Base-by-base conservation (phyloP, 1,139 yeast genomes). In the Geotrichum armillariae region DNA sequence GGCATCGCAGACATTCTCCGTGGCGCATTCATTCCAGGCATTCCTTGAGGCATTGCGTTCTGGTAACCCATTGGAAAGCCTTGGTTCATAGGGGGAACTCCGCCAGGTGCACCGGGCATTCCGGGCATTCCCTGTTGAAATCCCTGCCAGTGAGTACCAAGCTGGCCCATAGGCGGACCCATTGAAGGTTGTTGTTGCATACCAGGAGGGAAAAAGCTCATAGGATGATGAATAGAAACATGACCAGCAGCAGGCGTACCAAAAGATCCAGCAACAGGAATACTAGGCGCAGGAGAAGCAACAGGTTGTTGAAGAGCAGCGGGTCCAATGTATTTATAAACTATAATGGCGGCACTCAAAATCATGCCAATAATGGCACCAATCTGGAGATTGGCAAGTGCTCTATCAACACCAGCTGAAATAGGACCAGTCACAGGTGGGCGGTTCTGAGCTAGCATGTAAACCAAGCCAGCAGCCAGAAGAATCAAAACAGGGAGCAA, bases 391-490 rank as follows among this genome's bases (percentile, higher is more conserved):
- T 48, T 48, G 21, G 36, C 20, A 2, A 48, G 31, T 11, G 41
- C 27, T 25, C 29, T 42, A 38, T 48, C 39, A 18, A 48, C 22
- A n/a, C 34, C 42, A 7, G 41, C 47, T 11, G 47, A 37, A 23
- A 48, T 43, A 12, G 52, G 52, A 4, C 52, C 52, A 8, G 39
- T 43, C 9, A 39, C 44, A 21, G n/a, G 33, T 4, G 47, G 52
- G 16, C 52, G 31, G 23, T 16, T 38, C 22, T 41, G 20, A 27
- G 47, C 20, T 6, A 43, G 9, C 44, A 48, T 34, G 32, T 16
- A 37, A 11, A 37, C 36, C 12, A 43, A 14, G 3, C 46, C 34
- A 18, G 37, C 33, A 11, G 33, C 41, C 12, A 48, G 25, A 34
- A 48, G 27, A n/a, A 43, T 34, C 31, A 48, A 16, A 12, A 41